A percentile compares a stretch with the other conserved stretches of the same genome.
Evolutionary conservation across 2,329 filamentous ascomycete species (phyloP).

Genomic region (Aaosphaeria pasadenensis): DNA sequence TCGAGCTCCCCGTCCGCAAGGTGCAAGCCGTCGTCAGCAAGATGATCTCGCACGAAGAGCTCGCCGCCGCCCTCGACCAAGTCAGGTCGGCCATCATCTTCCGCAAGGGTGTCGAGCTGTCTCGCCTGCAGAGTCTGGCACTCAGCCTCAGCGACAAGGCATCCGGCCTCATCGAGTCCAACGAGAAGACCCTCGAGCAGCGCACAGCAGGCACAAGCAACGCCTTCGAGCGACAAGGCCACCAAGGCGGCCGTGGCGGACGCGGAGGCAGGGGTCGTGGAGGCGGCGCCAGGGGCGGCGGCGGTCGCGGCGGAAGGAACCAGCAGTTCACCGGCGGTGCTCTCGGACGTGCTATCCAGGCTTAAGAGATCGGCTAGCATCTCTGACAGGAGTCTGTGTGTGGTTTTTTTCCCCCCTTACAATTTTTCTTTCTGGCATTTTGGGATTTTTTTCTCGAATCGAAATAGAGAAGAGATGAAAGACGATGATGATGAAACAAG

Average conservation of each 20-base stretch:
- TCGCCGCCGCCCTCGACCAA: conserved; percentile 93
- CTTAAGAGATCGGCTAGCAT: conserved; percentile 23
- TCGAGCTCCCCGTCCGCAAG: conserved; percentile 88
- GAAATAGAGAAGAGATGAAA: too few relatives aligned
- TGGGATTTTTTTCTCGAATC: too few relatives aligned
- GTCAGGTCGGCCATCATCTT: conserved; percentile 97
- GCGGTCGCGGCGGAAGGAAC: conserved; percentile 57
- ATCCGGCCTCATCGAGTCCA: conserved; percentile 90
- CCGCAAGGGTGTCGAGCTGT: conserved; percentile 98
- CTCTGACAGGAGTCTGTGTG: too few relatives aligned
- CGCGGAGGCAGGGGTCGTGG: conserved; percentile 61
- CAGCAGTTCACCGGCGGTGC: conserved; percentile 81
- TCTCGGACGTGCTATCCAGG: conserved; percentile 58
- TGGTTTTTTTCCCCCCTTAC: too few relatives aligned
- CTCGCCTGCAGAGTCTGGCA: conserved; percentile 89
- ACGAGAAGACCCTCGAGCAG: conserved; percentile 96
- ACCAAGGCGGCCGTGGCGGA: conserved; percentile 62
- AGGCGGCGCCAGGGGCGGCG: conserved; percentile 57
- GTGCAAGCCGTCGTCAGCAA: conserved; percentile 94
- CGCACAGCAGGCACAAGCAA: conserved; percentile 93
- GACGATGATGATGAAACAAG: too few relatives aligned
- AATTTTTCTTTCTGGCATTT: too few relatives aligned
- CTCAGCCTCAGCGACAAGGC: conserved; percentile 95
- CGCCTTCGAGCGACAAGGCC: conserved; percentile 90
- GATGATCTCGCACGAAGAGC: conserved; percentile 99